Conservation (phyloP, 345 rosid genomes). For the Salix udensis region DNA sequence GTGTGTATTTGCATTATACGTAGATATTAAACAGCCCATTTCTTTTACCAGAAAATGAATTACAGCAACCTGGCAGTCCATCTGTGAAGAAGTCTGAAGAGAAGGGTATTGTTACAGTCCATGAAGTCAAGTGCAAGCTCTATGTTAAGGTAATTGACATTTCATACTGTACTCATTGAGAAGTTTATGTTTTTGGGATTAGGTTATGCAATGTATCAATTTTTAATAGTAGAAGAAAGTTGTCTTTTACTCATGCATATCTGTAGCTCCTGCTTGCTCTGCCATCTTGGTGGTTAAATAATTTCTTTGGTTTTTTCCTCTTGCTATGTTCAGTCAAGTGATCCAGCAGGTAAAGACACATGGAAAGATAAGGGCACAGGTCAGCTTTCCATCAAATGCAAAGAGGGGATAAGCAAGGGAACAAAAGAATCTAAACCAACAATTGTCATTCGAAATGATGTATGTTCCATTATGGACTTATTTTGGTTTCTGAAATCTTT, state of each 20-base stretch:
- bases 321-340: conserved; percentile 54
- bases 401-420: conserved; percentile 78
- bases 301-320: conserved; percentile 1
- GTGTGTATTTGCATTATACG: background rate
- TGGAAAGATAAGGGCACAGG: conserved; percentile 99
- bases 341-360: conserved; percentile 68
- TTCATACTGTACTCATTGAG: background rate
- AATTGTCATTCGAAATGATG: conserved; percentile 78
- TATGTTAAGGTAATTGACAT: conserved; percentile 69
- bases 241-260: background rate
- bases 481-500: background rate
- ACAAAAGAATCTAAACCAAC: conserved; percentile 88
- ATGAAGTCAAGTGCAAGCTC: conserved; percentile 96
- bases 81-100: conserved; percentile 88
- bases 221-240: background rate
- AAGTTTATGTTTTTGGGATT: background rate
- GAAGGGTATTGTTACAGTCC: conserved; percentile 69
- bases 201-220: background rate
- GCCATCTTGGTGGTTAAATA: background rate
- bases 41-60: conserved; percentile 54
- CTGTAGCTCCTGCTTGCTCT: background rate
- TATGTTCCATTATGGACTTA: conserved; percentile 28
- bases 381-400: conserved; percentile 79
- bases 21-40: conserved; percentile 5
- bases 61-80: conserved; percentile 84